phyloP scores from a whole-genome alignment of 306 rosid species.

The Dicorynia guianensis region DNA sequence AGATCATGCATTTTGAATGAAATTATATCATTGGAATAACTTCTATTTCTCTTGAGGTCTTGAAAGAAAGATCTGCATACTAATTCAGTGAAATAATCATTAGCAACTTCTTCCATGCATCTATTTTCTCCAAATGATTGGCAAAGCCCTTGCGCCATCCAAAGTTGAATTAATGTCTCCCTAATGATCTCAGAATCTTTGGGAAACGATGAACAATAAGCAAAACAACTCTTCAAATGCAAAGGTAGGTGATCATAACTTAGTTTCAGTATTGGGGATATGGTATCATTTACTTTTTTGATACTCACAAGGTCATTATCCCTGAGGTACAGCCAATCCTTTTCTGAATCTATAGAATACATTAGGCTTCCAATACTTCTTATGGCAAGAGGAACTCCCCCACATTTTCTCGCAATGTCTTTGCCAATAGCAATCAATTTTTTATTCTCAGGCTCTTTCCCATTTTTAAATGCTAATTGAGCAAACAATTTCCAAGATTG shows the following conservation, averaged over 20 bases:
- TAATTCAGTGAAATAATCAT: constrained; percentile 20
- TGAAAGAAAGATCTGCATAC: constrained; percentile 17
- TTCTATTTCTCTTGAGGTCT: rapidly evolving
- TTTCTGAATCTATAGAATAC: neutral
- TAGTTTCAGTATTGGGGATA: neutral
- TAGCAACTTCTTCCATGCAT: constrained; percentile 8
- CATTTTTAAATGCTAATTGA: too few relatives aligned
- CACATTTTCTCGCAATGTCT: constrained; percentile 17
- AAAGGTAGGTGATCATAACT: neutral
- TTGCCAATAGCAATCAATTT: neutral
- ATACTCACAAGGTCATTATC: too few relatives aligned
- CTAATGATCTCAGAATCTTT: rapidly evolving
- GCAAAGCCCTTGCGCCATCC: constrained; percentile 36
- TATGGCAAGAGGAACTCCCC: constrained; percentile 29
- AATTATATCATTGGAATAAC: neutral
- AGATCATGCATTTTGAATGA: constrained; percentile 21
- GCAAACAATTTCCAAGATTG: too few relatives aligned
- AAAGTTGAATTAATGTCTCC: neutral
- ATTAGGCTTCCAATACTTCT: constrained; percentile 24
- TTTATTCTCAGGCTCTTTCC: too few relatives aligned
- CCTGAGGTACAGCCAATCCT: neutral
- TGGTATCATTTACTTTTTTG: neutral
- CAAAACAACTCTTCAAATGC: constrained; percentile 6
- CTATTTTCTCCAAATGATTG: neutral
- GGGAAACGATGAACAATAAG: constrained; percentile 32